Evolutionary conservation across 768 basidiomycete species (phyloP).

Genomic region (Lactifluus rugatus): DNA sequence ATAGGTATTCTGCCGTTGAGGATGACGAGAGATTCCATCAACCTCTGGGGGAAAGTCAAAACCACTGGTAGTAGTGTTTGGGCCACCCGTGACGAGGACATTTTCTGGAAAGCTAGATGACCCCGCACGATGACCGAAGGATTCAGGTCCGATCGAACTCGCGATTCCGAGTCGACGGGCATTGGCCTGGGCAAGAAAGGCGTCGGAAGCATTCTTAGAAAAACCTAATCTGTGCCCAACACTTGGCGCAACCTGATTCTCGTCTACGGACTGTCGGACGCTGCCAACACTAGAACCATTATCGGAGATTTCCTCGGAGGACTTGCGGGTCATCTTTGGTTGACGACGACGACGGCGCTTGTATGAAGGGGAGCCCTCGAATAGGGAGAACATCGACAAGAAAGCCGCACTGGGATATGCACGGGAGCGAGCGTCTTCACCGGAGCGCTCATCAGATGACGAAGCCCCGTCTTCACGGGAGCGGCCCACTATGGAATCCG

Average conservation of each 20-base stretch:
- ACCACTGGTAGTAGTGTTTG: background rate
- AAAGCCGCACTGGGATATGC: constrained; percentile 32
- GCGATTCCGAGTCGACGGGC: constrained; percentile 4
- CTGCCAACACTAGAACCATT: constrained; percentile 15
- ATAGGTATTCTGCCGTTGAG: constrained; percentile 16
- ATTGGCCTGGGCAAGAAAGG: constrained; percentile 20
- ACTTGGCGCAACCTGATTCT: constrained; percentile 25
- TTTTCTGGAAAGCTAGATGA: constrained; percentile 12
- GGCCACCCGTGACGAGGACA: background rate
- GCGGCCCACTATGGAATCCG: constrained; percentile 17
- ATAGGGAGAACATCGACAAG: constrained; percentile 61
- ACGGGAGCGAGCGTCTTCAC: constrained; percentile 21
- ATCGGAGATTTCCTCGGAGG: constrained; percentile 23
- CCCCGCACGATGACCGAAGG: constrained; percentile 4
- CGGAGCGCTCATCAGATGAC: constrained; percentile 17
- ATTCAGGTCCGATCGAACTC: constrained; percentile 4
- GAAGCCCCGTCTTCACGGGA: constrained; percentile 12
- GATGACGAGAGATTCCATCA: constrained; percentile 6
- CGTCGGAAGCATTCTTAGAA: constrained; percentile 15
- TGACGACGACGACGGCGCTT: constrained; percentile 81
- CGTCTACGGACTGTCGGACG: constrained; percentile 19
- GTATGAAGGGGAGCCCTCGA: constrained; percentile 80
- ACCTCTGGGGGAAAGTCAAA: constrained; percentile 2
- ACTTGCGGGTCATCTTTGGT: constrained; percentile 33
- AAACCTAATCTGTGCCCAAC: constrained; percentile 17